Base-by-base conservation (phyloP, 106 monocot genomes). In the Phalaenopsis aphrodite region DNA sequence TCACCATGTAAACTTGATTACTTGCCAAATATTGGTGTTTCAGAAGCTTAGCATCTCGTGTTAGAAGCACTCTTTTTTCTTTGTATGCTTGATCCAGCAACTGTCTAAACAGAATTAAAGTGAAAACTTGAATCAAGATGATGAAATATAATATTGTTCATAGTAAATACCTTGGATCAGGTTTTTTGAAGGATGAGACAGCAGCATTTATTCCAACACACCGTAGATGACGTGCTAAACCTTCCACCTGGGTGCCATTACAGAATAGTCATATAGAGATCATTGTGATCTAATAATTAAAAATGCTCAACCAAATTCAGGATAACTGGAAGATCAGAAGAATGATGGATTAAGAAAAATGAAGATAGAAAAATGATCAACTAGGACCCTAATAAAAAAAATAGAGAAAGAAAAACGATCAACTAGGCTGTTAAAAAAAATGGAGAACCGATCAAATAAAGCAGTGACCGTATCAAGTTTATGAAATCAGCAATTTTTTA, bases 201-300 rank as follows among this genome's bases (percentile, higher is more conserved):
- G 95, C 95, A 82, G 99, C 95, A 90, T 99, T 95, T 82, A 99
- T 91, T 38, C 95, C 99, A 85, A 99, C 95, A 93, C 99, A 95
- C n/a, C 95, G 84, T 72, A 99, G 87, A 84, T 95, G 89, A 47
- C 91, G 89, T 41, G 95, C 99, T 71, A 99, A 79, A 41, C 99
- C 99, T 89, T 99, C 95, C 15, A 99, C 88, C 99, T 99, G 84
- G 43, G 23, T 12, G 2, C 11, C 76, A 76, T 48, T 76, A 48
- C 9, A 76, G 17, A 4, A 76, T 48, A 19, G 69, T 76, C 49
- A 47, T 49, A 49, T 30, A 23, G 7, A 1, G 11, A 76, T 18
- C 76, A 45, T 71, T 74, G 69, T 16, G 14, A 69, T 69, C 38
- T 39, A 2, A 45, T 74, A 74, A 74, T 43, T 74, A 6, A 11